Base-by-base conservation (phyloP, 345 rosid species). In the Laguncularia racemosa region DNA sequence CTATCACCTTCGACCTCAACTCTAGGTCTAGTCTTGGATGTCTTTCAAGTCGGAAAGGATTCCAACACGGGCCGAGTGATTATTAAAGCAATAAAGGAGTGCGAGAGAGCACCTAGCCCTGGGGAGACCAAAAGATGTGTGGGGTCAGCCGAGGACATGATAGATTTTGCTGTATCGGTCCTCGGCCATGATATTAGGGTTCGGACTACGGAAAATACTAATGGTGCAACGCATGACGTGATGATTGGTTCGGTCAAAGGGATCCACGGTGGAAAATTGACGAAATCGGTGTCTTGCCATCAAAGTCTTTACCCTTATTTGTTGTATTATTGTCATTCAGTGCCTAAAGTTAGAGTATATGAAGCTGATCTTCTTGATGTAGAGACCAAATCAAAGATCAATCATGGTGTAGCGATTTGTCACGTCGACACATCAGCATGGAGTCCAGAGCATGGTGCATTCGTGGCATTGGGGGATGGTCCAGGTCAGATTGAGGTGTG, bases 291-390 rank as follows among this genome's bases (percentile, higher is more conserved):
- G 16, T 86, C 95, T 2, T 86, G 95, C 64, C 95, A 86, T 62
- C 95, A 86, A 71, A 84, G 85, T 33, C 43, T 86, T 74, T 86
- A 81, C 67, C 95, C 95, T 9, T 84, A 80, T 62, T 58, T 86
- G 33, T 47, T 84, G 14, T 84, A 83, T 44, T 86, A 86, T 48
- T 86, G 95, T 59, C 95, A 86, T 73, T 78, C 90, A 0, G 95
- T 86, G 43, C 95, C 95, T 0, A 78, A 71, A 48, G 95, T 81
- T 0, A 72, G 83, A 69, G 85, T 81, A 6, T 86, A 84, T 52
- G 81, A 86, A 60, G 90, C 80, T 21, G 88, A 84, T 38, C 67
- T 84, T 4, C 56, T 81, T 20, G 83, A 81, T 13, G 61, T 55
- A 33, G 68, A 48, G 16, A 71, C 66, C 55, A 61, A 65, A 48